phyloP scores from a whole-genome alignment of 2,329 filamentous ascomycete genomes.

The Fonsecaea erecta region DNA sequence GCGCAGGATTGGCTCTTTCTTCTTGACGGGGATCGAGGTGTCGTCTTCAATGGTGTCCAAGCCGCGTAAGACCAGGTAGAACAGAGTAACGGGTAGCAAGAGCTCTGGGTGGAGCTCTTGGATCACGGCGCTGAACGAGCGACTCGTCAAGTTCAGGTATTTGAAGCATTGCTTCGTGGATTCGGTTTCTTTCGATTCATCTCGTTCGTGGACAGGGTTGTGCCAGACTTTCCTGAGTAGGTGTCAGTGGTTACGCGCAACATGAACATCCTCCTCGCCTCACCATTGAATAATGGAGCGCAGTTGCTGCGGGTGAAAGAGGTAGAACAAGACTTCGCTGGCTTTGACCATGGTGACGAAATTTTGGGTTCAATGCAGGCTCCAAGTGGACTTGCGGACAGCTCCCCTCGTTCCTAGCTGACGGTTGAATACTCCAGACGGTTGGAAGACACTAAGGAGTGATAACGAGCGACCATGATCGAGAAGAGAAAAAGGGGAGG shows the following conservation, averaged over 20 bases:
- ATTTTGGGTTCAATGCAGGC: not conserved
- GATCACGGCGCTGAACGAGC: conserved; percentile 91
- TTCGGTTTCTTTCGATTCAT: conserved; percentile 73
- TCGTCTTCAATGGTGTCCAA: conserved; percentile 99
- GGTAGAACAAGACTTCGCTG: conserved; percentile 68
- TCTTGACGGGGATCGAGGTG: conserved; percentile 81
- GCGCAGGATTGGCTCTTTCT: conserved; percentile 84
- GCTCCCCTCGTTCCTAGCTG: not conserved
- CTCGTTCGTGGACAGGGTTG: conserved; percentile 84
- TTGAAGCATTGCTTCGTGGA: conserved; percentile 83
- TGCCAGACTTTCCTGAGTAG: conserved; percentile 87
- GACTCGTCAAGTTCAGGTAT: conserved; percentile 83
- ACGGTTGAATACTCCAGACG: not conserved
- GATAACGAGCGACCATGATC: conserved; percentile 18
- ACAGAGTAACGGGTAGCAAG: conserved; percentile 82
- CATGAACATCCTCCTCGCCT: conserved; percentile 34
- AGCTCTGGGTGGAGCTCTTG: conserved; percentile 95
- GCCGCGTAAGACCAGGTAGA: conserved; percentile 90
- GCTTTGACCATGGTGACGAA: conserved; percentile 46
- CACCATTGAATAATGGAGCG: conserved; percentile 89
- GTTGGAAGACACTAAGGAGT: not conserved
- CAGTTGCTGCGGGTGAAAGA: conserved; percentile 76
- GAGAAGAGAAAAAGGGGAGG: conserved; percentile 4
- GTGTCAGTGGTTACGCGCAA: not conserved
- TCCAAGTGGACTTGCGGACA: not conserved